Percentiles rank a stretch among this genome's conserved stretches.
Evolutionary conservation across 345 rosid genomes (phyloP).

Genomic region (Anacardium occidentale): DNA sequence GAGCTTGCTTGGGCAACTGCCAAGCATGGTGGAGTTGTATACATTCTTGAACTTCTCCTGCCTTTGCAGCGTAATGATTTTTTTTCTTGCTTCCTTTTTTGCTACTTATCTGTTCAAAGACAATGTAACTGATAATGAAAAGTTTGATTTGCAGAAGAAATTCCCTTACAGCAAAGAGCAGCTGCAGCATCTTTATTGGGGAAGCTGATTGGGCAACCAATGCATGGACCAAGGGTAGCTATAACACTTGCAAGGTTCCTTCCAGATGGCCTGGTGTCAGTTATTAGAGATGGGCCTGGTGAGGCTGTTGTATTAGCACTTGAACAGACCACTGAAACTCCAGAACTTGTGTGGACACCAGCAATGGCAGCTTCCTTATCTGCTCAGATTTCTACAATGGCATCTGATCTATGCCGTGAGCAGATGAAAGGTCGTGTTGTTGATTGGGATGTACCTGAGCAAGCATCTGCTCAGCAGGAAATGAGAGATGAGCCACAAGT

Average conservation of each 20-base stretch:
- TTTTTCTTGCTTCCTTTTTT: conserved; percentile 14
- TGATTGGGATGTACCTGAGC: conserved; percentile 99
- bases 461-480: conserved; percentile 80
- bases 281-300: conserved; percentile 97
- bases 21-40: conserved; percentile 97
- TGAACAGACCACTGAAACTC: conserved; percentile 93
- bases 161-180: conserved; percentile 93
- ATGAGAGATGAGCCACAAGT: conserved; percentile 96
- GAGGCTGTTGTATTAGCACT: conserved; percentile 91
- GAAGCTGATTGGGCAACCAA: conserved; percentile 94
- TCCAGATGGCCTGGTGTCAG: conserved; percentile 93
- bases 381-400: conserved; percentile 95
- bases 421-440: conserved; percentile 89
- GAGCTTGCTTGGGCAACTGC: conserved; percentile 99
- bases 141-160: conserved; percentile 69
- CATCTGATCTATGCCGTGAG: conserved; percentile 82
- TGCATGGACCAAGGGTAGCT: conserved; percentile 99
- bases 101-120: conserved; percentile 15
- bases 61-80: conserved; percentile 74
- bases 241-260: conserved; percentile 94
- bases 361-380: conserved; percentile 98
- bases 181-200: conserved; percentile 94
- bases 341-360: conserved; percentile 99
- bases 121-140: conserved; percentile 26
- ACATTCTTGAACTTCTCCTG: conserved; percentile 91